Evolutionary conservation across 2,329 filamentous ascomycete genomes (phyloP).

Genomic region (Colletotrichum cuscutae): DNA sequence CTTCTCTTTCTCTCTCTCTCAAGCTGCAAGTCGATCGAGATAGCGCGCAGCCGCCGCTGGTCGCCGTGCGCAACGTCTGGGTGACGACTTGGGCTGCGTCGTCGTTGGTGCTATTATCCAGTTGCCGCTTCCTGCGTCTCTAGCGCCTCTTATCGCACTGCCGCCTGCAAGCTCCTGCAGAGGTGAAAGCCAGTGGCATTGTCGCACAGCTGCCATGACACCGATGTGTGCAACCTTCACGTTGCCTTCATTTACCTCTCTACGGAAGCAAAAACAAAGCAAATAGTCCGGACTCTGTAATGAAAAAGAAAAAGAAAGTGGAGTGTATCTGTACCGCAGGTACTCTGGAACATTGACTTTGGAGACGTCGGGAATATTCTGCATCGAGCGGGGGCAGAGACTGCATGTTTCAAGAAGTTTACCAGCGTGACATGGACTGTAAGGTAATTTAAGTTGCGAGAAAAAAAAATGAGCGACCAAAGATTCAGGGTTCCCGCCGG

Average conservation of each 20-base stretch:
- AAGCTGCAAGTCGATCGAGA: conserved; percentile 14
- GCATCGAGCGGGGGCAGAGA: neutral
- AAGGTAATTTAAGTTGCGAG: neutral
- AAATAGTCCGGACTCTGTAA: neutral
- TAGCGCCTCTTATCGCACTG: neutral
- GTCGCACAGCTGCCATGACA: neutral
- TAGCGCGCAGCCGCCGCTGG: conserved; percentile 16
- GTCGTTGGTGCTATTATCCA: conserved; percentile 3
- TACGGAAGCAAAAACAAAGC: neutral
- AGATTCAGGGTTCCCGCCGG: conserved; percentile 7
- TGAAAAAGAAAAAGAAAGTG: neutral
- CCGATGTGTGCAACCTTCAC: neutral
- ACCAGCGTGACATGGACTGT: conserved; percentile 13
- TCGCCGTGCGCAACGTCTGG: conserved; percentile 32
- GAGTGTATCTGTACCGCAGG: too few species aligned
- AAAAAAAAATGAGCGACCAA: neutral
- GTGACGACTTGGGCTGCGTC: conserved; percentile 10
- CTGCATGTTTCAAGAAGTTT: conserved; percentile 29
- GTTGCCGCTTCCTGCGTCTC: neutral
- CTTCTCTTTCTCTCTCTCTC: neutral
- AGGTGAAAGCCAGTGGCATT: neutral
- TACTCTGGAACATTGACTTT: neutral
- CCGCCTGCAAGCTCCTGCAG: neutral
- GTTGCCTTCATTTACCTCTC: neutral
- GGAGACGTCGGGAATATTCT: conserved; percentile 5